Evolutionary conservation across 148 eudicot species (phyloP).

Genomic region (Fagopyrum tataricum): DNA sequence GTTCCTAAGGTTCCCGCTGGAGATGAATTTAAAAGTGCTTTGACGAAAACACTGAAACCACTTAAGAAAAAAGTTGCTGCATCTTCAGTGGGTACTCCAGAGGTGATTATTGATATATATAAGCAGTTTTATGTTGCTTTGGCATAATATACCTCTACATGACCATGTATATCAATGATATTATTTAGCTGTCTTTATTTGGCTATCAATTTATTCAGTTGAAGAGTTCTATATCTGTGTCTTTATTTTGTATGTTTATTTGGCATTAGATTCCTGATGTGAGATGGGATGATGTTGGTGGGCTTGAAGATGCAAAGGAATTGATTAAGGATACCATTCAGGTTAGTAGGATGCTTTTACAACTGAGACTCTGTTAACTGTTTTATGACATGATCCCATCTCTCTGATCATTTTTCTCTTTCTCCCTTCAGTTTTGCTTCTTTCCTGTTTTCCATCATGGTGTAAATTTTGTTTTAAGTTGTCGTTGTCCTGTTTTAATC

Average conservation of each 20-base stretch:
- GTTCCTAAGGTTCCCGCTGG: conserved; percentile 33
- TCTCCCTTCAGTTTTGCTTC: background rate
- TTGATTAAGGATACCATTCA: conserved; percentile 94
- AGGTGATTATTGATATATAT: conserved; percentile 38
- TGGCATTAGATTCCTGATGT: conserved; percentile 74
- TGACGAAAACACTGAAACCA: conserved; percentile 63
- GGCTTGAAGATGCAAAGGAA: conserved; percentile 98
- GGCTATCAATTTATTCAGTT: background rate
- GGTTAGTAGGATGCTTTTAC: conserved; percentile 31
- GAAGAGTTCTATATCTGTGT: background rate
- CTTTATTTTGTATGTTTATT: background rate
- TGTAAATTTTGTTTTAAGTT: background rate
- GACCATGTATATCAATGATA: background rate
- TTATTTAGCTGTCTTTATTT: background rate
- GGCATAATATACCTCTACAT: background rate
- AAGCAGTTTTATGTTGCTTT: conserved; percentile 10
- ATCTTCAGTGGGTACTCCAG: conserved; percentile 82
- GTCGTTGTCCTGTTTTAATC: background rate
- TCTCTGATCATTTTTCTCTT: background rate
- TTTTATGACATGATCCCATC: background rate
- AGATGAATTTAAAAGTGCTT: conserved; percentile 62
- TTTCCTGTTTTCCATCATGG: background rate
- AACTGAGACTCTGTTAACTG: background rate
- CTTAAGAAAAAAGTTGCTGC: conserved; percentile 89
- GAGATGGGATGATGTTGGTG: conserved; percentile 99